A percentile compares a stretch with the other conserved stretches of the same genome.
Evolutionary conservation across 441 rosid species (phyloP).

Genomic region (Erodium trifolium): DNA sequence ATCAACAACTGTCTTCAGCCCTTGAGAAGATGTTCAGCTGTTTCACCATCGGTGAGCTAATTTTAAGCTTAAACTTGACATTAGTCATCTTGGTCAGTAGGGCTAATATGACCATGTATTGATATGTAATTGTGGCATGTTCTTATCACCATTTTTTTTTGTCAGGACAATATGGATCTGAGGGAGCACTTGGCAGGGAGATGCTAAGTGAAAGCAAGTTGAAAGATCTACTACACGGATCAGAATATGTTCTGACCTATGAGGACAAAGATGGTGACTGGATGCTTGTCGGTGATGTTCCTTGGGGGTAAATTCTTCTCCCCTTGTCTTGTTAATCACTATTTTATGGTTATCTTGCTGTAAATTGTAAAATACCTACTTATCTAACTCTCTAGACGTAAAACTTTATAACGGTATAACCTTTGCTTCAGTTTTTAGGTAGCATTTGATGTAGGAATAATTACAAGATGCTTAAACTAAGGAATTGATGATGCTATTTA

Average conservation of each 20-base stretch:
- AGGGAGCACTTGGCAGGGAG: slow-evolving; percentile 45
- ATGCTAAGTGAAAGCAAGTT: slow-evolving; percentile 45
- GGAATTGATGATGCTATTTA: background rate
- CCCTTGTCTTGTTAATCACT: too few species aligned
- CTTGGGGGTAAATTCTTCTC: slow-evolving; percentile 21
- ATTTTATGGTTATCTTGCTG: too few species aligned
- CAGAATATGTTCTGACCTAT: slow-evolving; percentile 44
- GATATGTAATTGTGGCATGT: background rate
- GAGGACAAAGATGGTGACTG: slow-evolving; percentile 67
- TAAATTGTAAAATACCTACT: background rate
- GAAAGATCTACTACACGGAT: slow-evolving; percentile 55
- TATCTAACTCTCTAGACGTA: background rate
- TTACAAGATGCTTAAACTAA: background rate
- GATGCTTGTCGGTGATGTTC: slow-evolving; percentile 74
- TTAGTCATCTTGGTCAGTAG: slow-evolving; percentile 5
- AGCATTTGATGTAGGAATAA: background rate
- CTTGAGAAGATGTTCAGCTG: slow-evolving; percentile 71
- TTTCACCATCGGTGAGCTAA: slow-evolving; percentile 52
- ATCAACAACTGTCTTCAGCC: slow-evolving; percentile 49
- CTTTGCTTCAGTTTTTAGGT: background rate
- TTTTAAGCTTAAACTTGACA: background rate
- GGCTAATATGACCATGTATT: background rate
- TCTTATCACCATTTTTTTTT: slow-evolving; percentile 13
- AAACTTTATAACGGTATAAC: background rate
- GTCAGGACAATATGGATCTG: slow-evolving; percentile 55